Evolutionary conservation across 2,329 filamentous ascomycete species (phyloP).

Genomic region (Ophiostoma sp.): DNA sequence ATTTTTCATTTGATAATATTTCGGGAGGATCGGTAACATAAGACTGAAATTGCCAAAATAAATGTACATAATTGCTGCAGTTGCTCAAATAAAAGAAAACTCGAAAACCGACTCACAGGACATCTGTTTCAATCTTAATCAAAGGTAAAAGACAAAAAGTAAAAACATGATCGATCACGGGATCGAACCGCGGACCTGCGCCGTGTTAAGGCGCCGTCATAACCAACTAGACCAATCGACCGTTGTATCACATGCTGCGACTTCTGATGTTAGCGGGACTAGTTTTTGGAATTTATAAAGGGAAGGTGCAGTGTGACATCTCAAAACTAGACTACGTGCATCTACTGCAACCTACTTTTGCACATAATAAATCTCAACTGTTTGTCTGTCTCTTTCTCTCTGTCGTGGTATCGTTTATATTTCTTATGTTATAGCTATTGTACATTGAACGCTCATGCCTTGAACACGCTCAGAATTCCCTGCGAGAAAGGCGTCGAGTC

Average conservation of each 20-base stretch:
- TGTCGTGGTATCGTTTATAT: not conserved
- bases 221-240: conserved; percentile 15
- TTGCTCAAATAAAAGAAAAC: not conserved
- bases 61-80: not conserved
- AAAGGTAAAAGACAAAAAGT: conserved; percentile 1
- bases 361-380: too few species aligned
- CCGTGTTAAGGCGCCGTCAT: conserved; percentile 14
- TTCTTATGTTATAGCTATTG: not conserved
- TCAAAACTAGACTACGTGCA: not conserved
- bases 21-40: too few species aligned
- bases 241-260: not conserved
- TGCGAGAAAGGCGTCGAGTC: conserved; percentile 39
- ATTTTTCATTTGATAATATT: not conserved
- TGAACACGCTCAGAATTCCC: conserved; percentile 23
- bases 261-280: not conserved
- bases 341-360: too few species aligned
- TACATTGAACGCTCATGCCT: conserved; percentile 13
- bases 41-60: too few species aligned
- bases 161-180: conserved; percentile 15
- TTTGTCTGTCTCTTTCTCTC: too few species aligned
- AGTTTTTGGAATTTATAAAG: not conserved
- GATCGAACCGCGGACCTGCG: conserved; percentile 13
- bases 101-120: too few species aligned
- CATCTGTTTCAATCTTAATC: not conserved
- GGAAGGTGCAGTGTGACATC: not conserved